A percentile compares a stretch with the other conserved stretches of the same genome.
These are phyloP conservation scores for Pythium phragmiticola DNA, from an alignment of 352 stramenopile species.

Conservation along the genomic window DNA sequence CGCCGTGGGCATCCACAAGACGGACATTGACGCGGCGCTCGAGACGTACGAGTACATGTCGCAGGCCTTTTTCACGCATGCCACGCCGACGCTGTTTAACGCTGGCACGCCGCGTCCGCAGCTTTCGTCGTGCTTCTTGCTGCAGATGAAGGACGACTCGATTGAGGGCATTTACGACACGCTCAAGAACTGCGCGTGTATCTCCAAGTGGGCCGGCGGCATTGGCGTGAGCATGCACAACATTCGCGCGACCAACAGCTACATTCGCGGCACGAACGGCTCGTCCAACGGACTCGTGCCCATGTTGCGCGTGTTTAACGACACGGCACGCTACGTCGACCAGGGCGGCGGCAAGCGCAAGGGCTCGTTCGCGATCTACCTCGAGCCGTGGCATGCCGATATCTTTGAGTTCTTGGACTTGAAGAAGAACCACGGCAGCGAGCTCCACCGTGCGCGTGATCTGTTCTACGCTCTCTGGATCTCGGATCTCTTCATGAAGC, in stretches of 20 bases:
- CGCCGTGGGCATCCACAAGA: conserved; percentile 96
- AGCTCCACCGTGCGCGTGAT: conserved; percentile 95
- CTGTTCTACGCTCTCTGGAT: conserved; percentile 99
- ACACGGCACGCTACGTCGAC: conserved; percentile 99
- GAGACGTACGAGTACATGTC: conserved; percentile 99
- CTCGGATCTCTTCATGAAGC: conserved; percentile 99
- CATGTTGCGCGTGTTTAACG: conserved; percentile 99
- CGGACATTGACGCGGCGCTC: conserved; percentile 91
- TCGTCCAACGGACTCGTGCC: conserved; percentile 99
- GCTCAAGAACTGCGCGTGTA: conserved; percentile 98
- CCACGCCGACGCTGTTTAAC: conserved; percentile 99
- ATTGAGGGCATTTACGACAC: conserved; percentile 99
- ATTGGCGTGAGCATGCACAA: conserved; percentile 99
- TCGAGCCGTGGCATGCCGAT: conserved; percentile 99
- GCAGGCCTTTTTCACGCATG: conserved; percentile 97
- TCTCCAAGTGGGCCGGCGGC: conserved; percentile 99
- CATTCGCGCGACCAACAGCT: conserved; percentile 95
- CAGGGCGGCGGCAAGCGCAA: conserved; percentile 98
- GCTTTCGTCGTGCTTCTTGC: conserved; percentile 98
- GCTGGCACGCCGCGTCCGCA: conserved; percentile 97
- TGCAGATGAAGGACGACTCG: conserved; percentile 98
- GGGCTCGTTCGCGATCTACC: conserved; percentile 98
- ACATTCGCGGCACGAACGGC: conserved; percentile 98
- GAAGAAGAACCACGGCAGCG: conserved; percentile 99
- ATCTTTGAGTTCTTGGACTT: conserved; percentile 98